Evolutionary conservation across 768 basidiomycete genomes (phyloP).

Genomic region (Udeniomyces megalosporus): DNA sequence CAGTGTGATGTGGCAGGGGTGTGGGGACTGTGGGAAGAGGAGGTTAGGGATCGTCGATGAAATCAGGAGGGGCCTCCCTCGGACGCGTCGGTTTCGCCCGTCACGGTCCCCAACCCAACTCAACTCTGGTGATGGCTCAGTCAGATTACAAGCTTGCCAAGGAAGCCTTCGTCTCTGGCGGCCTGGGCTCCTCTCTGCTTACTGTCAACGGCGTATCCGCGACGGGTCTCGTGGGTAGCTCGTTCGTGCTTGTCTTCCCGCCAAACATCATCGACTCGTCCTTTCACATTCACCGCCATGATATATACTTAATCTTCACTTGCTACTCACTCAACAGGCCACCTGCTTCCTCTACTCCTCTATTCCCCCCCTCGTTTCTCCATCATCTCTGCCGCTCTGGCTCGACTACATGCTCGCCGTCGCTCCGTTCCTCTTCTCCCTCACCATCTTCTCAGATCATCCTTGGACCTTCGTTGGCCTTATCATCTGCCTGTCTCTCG

Average conservation of each 20-base stretch:
- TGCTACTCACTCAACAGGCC: constrained; percentile 34
- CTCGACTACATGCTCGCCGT: constrained; percentile 51
- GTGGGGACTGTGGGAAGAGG: too few relatives aligned
- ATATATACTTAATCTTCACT: too few relatives aligned
- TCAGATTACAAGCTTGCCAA: constrained; percentile 69
- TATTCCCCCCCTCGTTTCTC: constrained; percentile 30
- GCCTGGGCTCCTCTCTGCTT: constrained; percentile 49
- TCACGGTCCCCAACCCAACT: too few relatives aligned
- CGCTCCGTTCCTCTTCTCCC: constrained; percentile 60
- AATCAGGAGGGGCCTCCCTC: too few relatives aligned
- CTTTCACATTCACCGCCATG: neutral
- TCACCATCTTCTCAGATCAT: constrained; percentile 54
- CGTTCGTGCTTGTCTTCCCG: neutral
- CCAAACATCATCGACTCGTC: constrained; percentile 14
- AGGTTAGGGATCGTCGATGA: too few relatives aligned
- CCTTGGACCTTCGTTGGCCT: constrained; percentile 41
- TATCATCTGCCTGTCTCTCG: constrained; percentile 35
- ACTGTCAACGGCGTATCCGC: constrained; percentile 55
- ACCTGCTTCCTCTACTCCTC: constrained; percentile 57
- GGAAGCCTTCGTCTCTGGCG: constrained; percentile 63
- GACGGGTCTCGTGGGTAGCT: constrained; percentile 43
- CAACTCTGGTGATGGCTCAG: too few relatives aligned
- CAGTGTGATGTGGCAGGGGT: too few relatives aligned
- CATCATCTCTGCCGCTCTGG: constrained; percentile 23
- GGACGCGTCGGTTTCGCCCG: too few relatives aligned